Conservation (phyloP, 257 asterid species). For the Jasminum sambac region DNA sequence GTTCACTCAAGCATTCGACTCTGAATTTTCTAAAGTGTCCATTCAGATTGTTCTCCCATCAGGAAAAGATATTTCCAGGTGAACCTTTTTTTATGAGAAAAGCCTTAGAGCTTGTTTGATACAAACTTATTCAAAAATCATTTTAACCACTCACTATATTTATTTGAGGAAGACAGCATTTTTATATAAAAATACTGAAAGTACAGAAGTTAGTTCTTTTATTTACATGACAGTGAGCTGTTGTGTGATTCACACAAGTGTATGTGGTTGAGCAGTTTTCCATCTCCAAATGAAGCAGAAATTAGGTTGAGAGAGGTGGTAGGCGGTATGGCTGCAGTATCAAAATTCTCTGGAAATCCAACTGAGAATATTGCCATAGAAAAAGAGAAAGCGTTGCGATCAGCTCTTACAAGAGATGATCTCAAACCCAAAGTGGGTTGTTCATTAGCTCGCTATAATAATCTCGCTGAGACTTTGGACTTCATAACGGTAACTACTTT, state of each 20-base stretch:
- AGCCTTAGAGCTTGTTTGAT: not conserved
- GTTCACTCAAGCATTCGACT: conserved; percentile 62
- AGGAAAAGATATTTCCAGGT: conserved; percentile 72
- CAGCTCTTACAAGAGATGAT: conserved; percentile 47
- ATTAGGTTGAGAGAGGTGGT: conserved; percentile 62
- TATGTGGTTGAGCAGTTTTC: too few species aligned
- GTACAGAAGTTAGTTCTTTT: too few species aligned
- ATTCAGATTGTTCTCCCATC: conserved; percentile 85
- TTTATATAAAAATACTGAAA: too few species aligned
- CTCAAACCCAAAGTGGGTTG: conserved; percentile 62
- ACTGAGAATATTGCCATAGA: conserved; percentile 54
- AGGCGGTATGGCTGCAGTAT: conserved; percentile 80
- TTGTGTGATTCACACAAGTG: too few species aligned
- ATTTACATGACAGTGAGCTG: conserved; percentile 5
- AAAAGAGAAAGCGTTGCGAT: conserved; percentile 59
- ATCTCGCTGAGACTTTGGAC: conserved; percentile 76
- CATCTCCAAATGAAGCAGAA: conserved; percentile 64
- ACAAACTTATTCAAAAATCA: not conserved
- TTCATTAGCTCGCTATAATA: conserved; percentile 81
- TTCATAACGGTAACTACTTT: conserved; percentile 54
- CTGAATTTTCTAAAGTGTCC: conserved; percentile 55
- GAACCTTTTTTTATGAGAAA: conserved; percentile 20
- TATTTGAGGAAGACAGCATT: too few species aligned
- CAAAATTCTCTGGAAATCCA: conserved; percentile 82
- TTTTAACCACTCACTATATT: not conserved